Conservation (phyloP, 345 rosid species). For the Xanthoceras sorbifolium region DNA sequence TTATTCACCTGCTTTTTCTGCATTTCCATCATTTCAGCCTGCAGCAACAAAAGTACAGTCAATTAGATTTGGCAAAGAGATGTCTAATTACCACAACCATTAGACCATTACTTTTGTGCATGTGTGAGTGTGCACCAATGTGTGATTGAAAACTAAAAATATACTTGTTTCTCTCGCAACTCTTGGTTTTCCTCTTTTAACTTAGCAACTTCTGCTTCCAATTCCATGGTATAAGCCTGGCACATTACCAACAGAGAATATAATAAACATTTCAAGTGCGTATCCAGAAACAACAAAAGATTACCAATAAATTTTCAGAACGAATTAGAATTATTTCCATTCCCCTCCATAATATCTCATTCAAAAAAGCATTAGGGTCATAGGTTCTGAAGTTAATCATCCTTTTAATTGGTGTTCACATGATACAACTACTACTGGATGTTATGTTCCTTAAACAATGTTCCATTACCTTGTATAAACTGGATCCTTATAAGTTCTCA, state of each 20-base stretch:
- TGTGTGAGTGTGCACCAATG: not conserved
- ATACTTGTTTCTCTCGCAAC: slow-evolving; percentile 76
- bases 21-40: slow-evolving; percentile 71
- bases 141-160: not conserved
- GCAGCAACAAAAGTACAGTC: slow-evolving; percentile 33
- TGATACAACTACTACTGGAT: slow-evolving; percentile 19
- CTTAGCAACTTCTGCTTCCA: slow-evolving; percentile 92
- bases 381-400: slow-evolving; percentile 2
- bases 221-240: slow-evolving; percentile 92
- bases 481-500: slow-evolving; percentile 40
- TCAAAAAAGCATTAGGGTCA: not conserved
- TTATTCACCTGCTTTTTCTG: slow-evolving; percentile 77
- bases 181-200: slow-evolving; percentile 80
- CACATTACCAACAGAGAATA: slow-evolving; percentile 24
- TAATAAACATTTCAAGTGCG: not conserved
- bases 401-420: not conserved
- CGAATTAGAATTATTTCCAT: not conserved
- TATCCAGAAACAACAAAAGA: not conserved
- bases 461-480: slow-evolving; percentile 37
- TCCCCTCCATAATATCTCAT: not conserved
- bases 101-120: not conserved
- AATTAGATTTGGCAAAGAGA: slow-evolving; percentile 10
- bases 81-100: slow-evolving; percentile 17
- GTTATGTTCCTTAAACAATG: slow-evolving; percentile 26
- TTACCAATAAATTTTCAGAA: not conserved